Percentiles rank a stretch among this genome's conserved stretches.
Evolutionary conservation across 495 filamentous ascomycete genomes (phyloP).

Genomic region (Schizothecium vesticola): DNA sequence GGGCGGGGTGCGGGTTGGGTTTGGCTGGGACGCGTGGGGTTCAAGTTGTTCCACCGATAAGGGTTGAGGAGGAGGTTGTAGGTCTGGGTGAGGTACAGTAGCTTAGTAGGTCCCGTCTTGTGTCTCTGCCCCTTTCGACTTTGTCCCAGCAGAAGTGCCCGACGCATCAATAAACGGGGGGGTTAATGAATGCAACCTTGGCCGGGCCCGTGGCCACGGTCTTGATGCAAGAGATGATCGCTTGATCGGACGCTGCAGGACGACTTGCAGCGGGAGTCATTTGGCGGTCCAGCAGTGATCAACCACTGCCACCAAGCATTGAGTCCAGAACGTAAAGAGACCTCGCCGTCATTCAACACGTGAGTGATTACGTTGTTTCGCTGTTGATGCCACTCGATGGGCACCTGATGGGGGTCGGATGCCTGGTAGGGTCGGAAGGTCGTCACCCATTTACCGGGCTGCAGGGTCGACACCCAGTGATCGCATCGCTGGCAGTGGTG

Average conservation of each 20-base stretch:
- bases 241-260: not conserved
- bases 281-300: not conserved
- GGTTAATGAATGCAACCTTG: not conserved
- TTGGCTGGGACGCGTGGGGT: not conserved
- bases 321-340: not conserved
- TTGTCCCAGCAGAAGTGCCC: not conserved
- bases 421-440: not conserved
- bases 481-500: slow-evolving; percentile 7
- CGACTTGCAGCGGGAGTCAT: not conserved
- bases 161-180: not conserved
- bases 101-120: not conserved
- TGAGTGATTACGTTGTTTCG: not conserved
- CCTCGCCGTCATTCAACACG: not conserved
- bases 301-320: not conserved
- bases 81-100: not conserved
- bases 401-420: not conserved
- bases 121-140: not conserved
- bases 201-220: not conserved
- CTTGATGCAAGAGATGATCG: not conserved
- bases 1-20: not conserved
- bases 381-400: not conserved
- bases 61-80: not conserved
- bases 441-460: slow-evolving; percentile 4
- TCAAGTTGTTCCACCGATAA: not conserved
- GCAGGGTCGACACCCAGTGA: slow-evolving; percentile 6